A percentile compares a stretch with the other conserved stretches of the same genome.
Conservation (phyloP, 139 green algal species). For the Tetraselmis striata region DNA sequence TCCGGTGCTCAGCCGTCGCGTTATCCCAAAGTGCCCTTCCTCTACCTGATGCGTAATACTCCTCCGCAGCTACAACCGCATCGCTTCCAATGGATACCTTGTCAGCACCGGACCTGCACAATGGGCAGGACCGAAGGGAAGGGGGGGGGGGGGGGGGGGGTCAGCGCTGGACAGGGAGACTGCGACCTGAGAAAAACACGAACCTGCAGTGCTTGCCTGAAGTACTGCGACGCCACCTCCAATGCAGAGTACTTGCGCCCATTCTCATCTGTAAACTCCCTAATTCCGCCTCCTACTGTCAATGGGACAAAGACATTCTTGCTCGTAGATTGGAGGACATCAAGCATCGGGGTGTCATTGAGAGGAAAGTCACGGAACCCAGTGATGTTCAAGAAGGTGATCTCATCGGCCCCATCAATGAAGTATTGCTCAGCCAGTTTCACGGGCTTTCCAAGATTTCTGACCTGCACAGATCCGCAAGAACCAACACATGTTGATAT, state of each 20-base stretch:
- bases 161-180: too few relatives aligned
- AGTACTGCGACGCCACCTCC: slow-evolving; percentile 95
- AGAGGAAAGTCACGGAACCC: slow-evolving; percentile 90
- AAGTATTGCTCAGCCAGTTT: slow-evolving; percentile 81
- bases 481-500: too few relatives aligned
- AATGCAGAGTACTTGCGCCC: slow-evolving; percentile 75
- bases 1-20: too few relatives aligned
- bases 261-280: slow-evolving; percentile 77
- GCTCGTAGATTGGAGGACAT: slow-evolving; percentile 63
- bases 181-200: too few relatives aligned
- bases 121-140: too few relatives aligned
- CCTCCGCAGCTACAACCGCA: slow-evolving; percentile 67
- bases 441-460: slow-evolving; percentile 83
- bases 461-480: too few relatives aligned
- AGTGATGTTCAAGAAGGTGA: slow-evolving; percentile 99
- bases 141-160: too few relatives aligned
- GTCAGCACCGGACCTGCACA: slow-evolving; percentile 78
- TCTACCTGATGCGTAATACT: slow-evolving; percentile 33
- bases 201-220: slow-evolving; percentile 61
- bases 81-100: slow-evolving; percentile 97
- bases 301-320: slow-evolving; percentile 97
- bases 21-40: too few relatives aligned
- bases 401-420: slow-evolving; percentile 90
- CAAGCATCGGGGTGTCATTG: slow-evolving; percentile 92
- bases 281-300: slow-evolving; percentile 95